These are phyloP conservation scores for Durio zibethinus DNA, from an alignment of 345 rosid genomes.

Conservation along the genomic window DNA sequence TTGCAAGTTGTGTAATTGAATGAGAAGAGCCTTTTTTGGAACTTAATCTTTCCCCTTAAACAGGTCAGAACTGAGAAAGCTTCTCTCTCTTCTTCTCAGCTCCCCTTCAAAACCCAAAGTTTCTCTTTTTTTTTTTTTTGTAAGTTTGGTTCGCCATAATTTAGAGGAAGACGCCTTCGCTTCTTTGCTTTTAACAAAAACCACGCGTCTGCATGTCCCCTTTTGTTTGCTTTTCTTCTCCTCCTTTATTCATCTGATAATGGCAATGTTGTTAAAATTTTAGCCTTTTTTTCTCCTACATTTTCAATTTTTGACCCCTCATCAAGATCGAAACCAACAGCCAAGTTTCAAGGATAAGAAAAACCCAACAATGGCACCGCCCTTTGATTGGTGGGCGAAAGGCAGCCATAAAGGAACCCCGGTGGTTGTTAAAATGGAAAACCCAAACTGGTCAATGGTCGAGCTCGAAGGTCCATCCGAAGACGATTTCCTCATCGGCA, in stretches of 20 bases:
- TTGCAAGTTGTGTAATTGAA: slow-evolving; percentile 49
- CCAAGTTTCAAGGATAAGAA: neutral
- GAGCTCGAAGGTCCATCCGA: slow-evolving; percentile 78
- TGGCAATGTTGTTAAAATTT: slow-evolving; percentile 36
- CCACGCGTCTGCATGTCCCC: slow-evolving; percentile 41
- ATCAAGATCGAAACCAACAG: neutral
- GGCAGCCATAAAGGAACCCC: slow-evolving; percentile 80
- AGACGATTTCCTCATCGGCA: slow-evolving; percentile 60
- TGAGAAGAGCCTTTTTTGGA: slow-evolving; percentile 21
- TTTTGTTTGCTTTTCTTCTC: neutral
- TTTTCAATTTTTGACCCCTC: neutral
- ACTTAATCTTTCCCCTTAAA: neutral
- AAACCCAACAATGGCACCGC: slow-evolving; percentile 58
- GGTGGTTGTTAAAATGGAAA: slow-evolving; percentile 96
- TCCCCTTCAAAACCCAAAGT: neutral
- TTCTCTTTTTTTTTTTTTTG: neutral
- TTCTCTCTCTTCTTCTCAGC: neutral
- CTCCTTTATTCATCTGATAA: slow-evolving; percentile 17
- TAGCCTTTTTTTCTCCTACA: slow-evolving; percentile 18
- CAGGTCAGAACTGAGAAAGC: neutral
- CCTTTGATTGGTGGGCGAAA: slow-evolving; percentile 80
- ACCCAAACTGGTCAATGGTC: slow-evolving; percentile 98
- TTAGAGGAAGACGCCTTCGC: slow-evolving; percentile 24
- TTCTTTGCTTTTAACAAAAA: slow-evolving; percentile 14
- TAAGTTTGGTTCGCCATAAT: slow-evolving; percentile 6